Evolutionary conservation across 2,329 filamentous ascomycete genomes (phyloP), one percentile per base, ranked within the genome.

Genomic region (Aspergillus neoniger): DNA sequence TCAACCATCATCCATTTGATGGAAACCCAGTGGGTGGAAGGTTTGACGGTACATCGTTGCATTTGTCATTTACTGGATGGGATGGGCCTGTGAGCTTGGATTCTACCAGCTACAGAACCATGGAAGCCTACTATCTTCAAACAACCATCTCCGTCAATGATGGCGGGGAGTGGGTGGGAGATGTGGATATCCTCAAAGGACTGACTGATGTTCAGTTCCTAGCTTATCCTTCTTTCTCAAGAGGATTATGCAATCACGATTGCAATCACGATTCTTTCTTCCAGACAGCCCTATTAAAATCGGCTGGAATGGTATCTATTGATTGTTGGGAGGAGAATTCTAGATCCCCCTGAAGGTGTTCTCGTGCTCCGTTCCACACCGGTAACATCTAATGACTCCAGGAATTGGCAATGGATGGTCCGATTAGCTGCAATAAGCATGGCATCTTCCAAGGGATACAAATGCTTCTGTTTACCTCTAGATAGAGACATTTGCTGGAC

Each of bases 21-120:
- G 54, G 60, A 14, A 55, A 17, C 4, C 25, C 52, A 14, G 21
- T 17, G 8, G 53, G 54, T 4, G 53, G 53, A 14, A 44, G 21
- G 15, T 60, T 62, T 17, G 36, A 60, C 2, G 54, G 57, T 4
- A 57, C 57, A 2, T 62, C 60, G n/a, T 36, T 63, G 1, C 58
- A 63, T 15, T 50, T 60, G 53, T 57, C 41, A 4, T 57, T 63
- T 14, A 57, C 58, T 3, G 54, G 58, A 6, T 63, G 59, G 59
- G 59, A 55, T n/a, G 59, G 59, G 5, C 48, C 48, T 19, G 23
- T 58, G 8, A 58, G 28, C 49, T n/a, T 58, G 49, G 39, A 19
- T 6, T 51, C 43, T 1, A 56, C 58, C 19, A 55, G 58, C n/a
- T 55, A 17, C 7, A 30, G 51, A 17, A 53, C 21, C 9, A 50